Conservation (phyloP, 2,329 filamentous ascomycete species). For the Lojkania enalia region DNA sequence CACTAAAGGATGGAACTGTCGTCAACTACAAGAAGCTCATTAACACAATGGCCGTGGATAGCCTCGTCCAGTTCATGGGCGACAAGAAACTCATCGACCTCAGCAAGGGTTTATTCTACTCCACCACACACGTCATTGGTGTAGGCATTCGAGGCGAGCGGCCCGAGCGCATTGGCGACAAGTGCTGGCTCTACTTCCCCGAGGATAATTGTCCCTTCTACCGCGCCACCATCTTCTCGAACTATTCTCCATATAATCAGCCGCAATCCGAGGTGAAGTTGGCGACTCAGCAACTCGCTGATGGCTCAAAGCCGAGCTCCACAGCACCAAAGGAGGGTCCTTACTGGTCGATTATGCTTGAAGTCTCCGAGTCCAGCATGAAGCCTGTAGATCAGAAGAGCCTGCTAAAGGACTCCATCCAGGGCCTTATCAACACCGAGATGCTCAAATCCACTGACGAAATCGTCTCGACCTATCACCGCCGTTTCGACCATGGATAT, state of each 20-base stretch:
- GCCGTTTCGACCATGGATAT: constrained; percentile 97
- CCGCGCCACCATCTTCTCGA: constrained; percentile 99
- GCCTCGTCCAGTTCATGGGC: constrained; percentile 82
- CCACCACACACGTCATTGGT: constrained; percentile 94
- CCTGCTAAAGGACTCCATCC: constrained; percentile 86
- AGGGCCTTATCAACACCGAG: constrained; percentile 95
- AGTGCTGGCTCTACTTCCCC: constrained; percentile 99
- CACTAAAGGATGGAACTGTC: constrained; percentile 80
- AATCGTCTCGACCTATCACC: constrained; percentile 97
- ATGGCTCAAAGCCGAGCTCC: constrained; percentile 79
- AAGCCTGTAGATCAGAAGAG: constrained; percentile 90
- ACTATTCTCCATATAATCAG: constrained; percentile 99
- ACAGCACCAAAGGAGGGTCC: constrained; percentile 79
- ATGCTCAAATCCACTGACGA: constrained; percentile 91
- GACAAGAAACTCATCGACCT: constrained; percentile 81
- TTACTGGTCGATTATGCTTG: constrained; percentile 99
- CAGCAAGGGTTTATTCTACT: constrained; percentile 94
- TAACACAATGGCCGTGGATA: constrained; percentile 95
- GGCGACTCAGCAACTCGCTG: constrained; percentile 79
- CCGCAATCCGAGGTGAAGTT: constrained; percentile 81
- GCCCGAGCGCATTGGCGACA: constrained; percentile 96
- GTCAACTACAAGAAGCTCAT: constrained; percentile 91
- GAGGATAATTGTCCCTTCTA: constrained; percentile 99
- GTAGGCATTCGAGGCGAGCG: constrained; percentile 90
- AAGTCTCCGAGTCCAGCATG: constrained; percentile 93